A percentile compares a stretch with the other conserved stretches of the same genome.
These are phyloP conservation scores for Pseudogymnoascus sp. DNA, from an alignment of 2,329 filamentous ascomycete species.

Conservation along the genomic window DNA sequence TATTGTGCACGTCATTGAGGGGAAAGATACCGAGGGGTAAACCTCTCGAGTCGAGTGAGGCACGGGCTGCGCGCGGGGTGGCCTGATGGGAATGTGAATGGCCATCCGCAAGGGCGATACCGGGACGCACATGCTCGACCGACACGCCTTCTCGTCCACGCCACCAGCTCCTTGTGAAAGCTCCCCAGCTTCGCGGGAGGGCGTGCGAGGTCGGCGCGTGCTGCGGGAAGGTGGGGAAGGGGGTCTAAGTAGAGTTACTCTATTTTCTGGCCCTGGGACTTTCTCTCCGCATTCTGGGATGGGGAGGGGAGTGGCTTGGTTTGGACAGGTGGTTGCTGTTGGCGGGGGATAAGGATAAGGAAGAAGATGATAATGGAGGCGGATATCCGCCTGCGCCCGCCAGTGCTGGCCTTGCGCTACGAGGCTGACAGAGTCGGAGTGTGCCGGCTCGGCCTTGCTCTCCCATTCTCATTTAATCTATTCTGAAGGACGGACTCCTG, in stretches of 20 bases:
- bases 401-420: neutral
- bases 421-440: neutral
- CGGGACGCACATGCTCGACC: neutral
- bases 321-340: neutral
- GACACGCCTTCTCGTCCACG: neutral
- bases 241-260: neutral
- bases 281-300: neutral
- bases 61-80: neutral
- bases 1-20: neutral
- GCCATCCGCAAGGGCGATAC: neutral
- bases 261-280: neutral
- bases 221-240: neutral
- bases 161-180: neutral
- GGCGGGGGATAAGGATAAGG: neutral
- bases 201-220: slow-evolving; percentile 5
- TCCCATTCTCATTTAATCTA: neutral
- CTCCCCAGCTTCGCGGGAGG: neutral
- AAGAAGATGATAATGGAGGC: neutral
- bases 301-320: neutral
- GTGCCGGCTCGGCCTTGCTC: neutral
- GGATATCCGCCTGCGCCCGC: neutral
- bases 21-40: neutral
- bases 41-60: neutral
- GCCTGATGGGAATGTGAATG: neutral
- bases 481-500: neutral